These are phyloP conservation scores for Aspergillus bertholletiae DNA, from an alignment of 495 filamentous ascomycete genomes.

Conservation along the genomic window DNA sequence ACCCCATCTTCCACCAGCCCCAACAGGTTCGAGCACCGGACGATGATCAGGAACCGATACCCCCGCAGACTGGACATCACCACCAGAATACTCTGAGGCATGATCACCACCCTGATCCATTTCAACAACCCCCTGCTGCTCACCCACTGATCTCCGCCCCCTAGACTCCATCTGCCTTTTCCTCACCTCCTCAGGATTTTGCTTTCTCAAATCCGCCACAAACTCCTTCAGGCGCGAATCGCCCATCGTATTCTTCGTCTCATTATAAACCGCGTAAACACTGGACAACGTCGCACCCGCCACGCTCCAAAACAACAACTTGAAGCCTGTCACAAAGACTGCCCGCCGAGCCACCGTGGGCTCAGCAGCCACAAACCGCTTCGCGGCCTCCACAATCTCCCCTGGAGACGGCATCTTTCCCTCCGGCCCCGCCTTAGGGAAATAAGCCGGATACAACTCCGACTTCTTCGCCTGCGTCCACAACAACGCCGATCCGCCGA, in stretches of 20 bases:
- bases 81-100: background rate
- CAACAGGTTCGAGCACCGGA: background rate
- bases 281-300: conserved; percentile 5
- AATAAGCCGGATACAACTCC: conserved; percentile 7
- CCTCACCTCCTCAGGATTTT: conserved; percentile 22
- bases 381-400: background rate
- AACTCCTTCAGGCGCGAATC: conserved; percentile 31
- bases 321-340: conserved; percentile 8
- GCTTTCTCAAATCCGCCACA: conserved; percentile 12
- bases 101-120: background rate
- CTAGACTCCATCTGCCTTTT: conserved; percentile 18
- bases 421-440: background rate
- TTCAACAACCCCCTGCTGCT: conserved; percentile 6
- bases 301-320: conserved; percentile 19
- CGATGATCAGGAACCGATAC: background rate
- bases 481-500: conserved; percentile 6
- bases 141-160: conserved; percentile 8
- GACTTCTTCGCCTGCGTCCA: conserved; percentile 8
- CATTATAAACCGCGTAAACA: conserved; percentile 8
- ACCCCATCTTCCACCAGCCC: background rate
- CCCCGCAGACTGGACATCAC: background rate
- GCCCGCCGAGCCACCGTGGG: background rate
- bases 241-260: conserved; percentile 9
- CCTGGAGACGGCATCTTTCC: background rate
- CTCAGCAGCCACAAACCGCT: background rate